Conservation (phyloP, 495 filamentous ascomycete genomes). For the Penicillium egyptiacum region DNA sequence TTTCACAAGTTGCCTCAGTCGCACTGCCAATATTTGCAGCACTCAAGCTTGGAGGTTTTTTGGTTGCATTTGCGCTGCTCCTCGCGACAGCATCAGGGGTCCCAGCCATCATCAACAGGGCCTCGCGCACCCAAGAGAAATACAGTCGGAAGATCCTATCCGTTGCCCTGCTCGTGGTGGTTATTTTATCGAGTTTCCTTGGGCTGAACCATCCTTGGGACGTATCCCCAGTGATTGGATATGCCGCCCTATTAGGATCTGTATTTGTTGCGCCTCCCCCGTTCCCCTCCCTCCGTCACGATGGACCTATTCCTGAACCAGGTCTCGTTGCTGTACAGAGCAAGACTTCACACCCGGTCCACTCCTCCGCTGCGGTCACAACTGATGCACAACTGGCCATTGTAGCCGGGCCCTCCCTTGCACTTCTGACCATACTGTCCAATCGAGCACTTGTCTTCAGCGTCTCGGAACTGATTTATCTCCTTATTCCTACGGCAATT, state of each 20-base stretch:
- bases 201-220: conserved; percentile 40
- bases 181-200: conserved; percentile 32
- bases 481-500: conserved; percentile 26
- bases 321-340: conserved; percentile 28
- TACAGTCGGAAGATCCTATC: conserved; percentile 35
- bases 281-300: conserved; percentile 31
- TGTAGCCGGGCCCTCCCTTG: conserved; percentile 30
- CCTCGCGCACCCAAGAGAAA: conserved; percentile 17
- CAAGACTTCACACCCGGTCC: conserved; percentile 11
- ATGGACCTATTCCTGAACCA: conserved; percentile 27
- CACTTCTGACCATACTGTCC: conserved; percentile 22
- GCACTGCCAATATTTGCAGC: conserved; percentile 58
- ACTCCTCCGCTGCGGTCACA: conserved; percentile 20
- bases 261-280: conserved; percentile 46
- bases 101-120: conserved; percentile 26
- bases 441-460: conserved; percentile 27
- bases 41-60: conserved; percentile 54
- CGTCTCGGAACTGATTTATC: conserved; percentile 25
- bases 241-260: conserved; percentile 45
- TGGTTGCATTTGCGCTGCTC: conserved; percentile 52
- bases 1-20: conserved; percentile 37
- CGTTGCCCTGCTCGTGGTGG: conserved; percentile 27
- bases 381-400: conserved; percentile 34
- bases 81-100: conserved; percentile 45
- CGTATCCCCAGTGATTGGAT: conserved; percentile 41